phyloP scores from a whole-genome alignment of 805 yeast species.

The Novakomyces olei region DNA sequence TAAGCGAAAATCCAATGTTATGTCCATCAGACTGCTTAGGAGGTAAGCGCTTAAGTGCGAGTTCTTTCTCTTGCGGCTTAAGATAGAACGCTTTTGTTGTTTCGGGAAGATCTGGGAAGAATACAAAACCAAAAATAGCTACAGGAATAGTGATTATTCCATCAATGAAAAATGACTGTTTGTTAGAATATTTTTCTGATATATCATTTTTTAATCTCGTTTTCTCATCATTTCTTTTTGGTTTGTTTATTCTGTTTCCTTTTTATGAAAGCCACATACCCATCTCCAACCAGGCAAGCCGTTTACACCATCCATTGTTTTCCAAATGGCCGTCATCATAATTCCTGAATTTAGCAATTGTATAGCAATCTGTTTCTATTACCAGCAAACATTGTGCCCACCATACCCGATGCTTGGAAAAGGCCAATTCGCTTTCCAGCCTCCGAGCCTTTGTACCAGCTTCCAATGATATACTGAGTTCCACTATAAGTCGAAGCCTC shows the following conservation, averaged over 20 bases:
- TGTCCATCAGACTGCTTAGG: too few relatives aligned
- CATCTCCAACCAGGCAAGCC: slow-evolving; percentile 32
- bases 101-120: slow-evolving; percentile 32
- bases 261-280: too few relatives aligned
- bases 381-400: slow-evolving; percentile 19
- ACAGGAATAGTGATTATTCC: slow-evolving; percentile 30
- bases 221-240: too few relatives aligned
- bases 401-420: slow-evolving; percentile 5
- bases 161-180: slow-evolving; percentile 34
- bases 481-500: slow-evolving; percentile 2
- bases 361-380: too few relatives aligned
- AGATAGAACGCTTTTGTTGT: slow-evolving; percentile 22
- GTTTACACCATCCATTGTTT: slow-evolving; percentile 20
- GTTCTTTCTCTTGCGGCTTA: neutral
- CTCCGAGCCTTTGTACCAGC: slow-evolving; percentile 33
- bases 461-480: slow-evolving; percentile 19
- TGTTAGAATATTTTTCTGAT: too few relatives aligned
- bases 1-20: too few relatives aligned
- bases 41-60: neutral
- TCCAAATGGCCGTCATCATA: slow-evolving; percentile 32
- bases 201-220: too few relatives aligned
- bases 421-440: slow-evolving; percentile 23
- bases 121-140: slow-evolving; percentile 24
- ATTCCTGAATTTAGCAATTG: too few relatives aligned
- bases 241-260: too few relatives aligned